phyloP scores from a whole-genome alignment of 345 rosid genomes.

The Combretum micranthum region DNA sequence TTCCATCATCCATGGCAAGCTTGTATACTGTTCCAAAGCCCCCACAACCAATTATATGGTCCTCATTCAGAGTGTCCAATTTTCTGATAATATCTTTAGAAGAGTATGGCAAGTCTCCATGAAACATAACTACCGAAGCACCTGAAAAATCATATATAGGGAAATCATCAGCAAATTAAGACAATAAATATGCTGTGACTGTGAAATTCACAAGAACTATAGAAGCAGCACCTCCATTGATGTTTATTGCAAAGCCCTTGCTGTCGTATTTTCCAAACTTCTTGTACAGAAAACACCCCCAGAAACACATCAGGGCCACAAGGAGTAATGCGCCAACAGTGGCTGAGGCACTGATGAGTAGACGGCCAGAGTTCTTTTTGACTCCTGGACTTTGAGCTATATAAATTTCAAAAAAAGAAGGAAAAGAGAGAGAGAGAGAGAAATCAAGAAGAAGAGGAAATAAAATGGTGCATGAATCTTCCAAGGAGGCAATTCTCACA shows the following conservation, averaged over 20 bases:
- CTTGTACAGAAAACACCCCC: slow-evolving; percentile 98
- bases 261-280: slow-evolving; percentile 84
- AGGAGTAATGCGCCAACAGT: slow-evolving; percentile 93
- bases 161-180: neutral
- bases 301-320: slow-evolving; percentile 98
- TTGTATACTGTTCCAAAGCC: slow-evolving; percentile 97
- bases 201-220: neutral
- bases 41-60: slow-evolving; percentile 82
- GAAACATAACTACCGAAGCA: slow-evolving; percentile 96
- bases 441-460: too few species aligned
- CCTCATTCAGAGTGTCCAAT: slow-evolving; percentile 77
- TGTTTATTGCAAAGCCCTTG: slow-evolving; percentile 70
- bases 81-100: slow-evolving; percentile 93
- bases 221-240: slow-evolving; percentile 64
- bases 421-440: neutral
- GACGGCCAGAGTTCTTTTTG: slow-evolving; percentile 63
- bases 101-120: slow-evolving; percentile 95
- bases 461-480: too few species aligned
- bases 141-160: slow-evolving; percentile 39
- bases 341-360: slow-evolving; percentile 89
- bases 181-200: too few species aligned
- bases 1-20: slow-evolving; percentile 96
- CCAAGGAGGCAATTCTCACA: too few species aligned
- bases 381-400: slow-evolving; percentile 60
- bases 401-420: slow-evolving; percentile 16